These are phyloP conservation scores for Westerdykella aurantiaca DNA, from an alignment of 2,329 filamentous ascomycete species.

Conservation along the genomic window DNA sequence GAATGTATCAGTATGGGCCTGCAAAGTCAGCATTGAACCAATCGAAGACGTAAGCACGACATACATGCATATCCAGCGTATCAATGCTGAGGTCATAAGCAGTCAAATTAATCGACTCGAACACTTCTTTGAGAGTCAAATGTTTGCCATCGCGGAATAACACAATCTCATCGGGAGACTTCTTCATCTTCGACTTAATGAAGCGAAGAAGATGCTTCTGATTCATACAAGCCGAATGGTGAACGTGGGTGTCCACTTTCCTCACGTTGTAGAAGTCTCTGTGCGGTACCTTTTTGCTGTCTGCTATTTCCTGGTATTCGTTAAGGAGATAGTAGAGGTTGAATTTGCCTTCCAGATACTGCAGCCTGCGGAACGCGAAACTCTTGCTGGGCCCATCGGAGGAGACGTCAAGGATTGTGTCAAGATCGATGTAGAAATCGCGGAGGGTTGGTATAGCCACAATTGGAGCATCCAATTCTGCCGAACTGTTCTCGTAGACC, in stretches of 20 bases:
- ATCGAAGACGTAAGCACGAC: constrained; percentile 30
- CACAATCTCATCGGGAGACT: constrained; percentile 88
- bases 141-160: constrained; percentile 88
- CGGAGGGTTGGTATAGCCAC: constrained; percentile 84
- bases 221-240: constrained; percentile 99
- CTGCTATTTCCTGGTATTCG: constrained; percentile 95
- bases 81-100: constrained; percentile 98
- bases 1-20: constrained; percentile 96
- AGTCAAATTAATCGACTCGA: constrained; percentile 93
- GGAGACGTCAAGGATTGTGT: constrained; percentile 78
- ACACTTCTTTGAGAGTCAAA: constrained; percentile 85
- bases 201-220: constrained; percentile 97
- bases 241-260: constrained; percentile 98
- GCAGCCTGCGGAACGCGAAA: constrained; percentile 88
- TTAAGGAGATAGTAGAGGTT: constrained; percentile 90
- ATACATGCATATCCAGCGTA: constrained; percentile 95
- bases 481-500: constrained; percentile 68
- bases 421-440: constrained; percentile 94
- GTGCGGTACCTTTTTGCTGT: constrained; percentile 95
- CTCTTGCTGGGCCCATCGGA: constrained; percentile 95
- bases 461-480: constrained; percentile 61
- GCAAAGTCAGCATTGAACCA: constrained; percentile 6
- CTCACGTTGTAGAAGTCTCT: constrained; percentile 98
- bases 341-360: constrained; percentile 95
- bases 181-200: constrained; percentile 99